Evolutionary conservation across 164 flowering plant species (phyloP).

Genomic region (Sextonia rubra): DNA sequence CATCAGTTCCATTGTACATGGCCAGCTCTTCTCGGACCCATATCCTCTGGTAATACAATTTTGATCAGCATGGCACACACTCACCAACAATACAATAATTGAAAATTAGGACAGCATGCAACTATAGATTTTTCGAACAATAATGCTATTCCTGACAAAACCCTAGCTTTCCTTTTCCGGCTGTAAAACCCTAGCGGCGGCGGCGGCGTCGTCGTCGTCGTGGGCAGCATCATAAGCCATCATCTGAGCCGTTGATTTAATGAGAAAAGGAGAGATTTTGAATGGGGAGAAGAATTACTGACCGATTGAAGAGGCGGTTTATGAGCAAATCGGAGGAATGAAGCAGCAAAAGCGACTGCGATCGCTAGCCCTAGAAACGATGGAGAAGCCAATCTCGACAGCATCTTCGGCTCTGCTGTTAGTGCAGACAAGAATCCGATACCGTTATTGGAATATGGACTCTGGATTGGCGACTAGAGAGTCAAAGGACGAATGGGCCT

Average conservation of each 20-base stretch:
- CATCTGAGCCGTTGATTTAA: background rate
- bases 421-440: too few relatives aligned
- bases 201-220: too few relatives aligned
- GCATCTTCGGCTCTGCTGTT: background rate
- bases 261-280: background rate
- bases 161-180: too few relatives aligned
- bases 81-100: background rate
- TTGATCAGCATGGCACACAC: too few relatives aligned
- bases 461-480: too few relatives aligned
- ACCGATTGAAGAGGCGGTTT: conserved; percentile 4
- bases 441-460: too few relatives aligned
- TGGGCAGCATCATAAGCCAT: background rate
- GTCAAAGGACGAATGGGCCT: too few relatives aligned
- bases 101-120: too few relatives aligned
- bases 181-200: too few relatives aligned
- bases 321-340: background rate
- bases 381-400: background rate
- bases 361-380: conserved; percentile 8
- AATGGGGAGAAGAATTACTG: background rate
- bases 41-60: conserved; percentile 25
- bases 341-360: conserved; percentile 2
- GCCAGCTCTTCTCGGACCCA: conserved; percentile 58
- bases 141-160: too few relatives aligned
- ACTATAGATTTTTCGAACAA: too few relatives aligned
- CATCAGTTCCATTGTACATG: conserved; percentile 70